Conservation (phyloP, 192 early-diverging fungal species). For the Podila minutissima region DNA sequence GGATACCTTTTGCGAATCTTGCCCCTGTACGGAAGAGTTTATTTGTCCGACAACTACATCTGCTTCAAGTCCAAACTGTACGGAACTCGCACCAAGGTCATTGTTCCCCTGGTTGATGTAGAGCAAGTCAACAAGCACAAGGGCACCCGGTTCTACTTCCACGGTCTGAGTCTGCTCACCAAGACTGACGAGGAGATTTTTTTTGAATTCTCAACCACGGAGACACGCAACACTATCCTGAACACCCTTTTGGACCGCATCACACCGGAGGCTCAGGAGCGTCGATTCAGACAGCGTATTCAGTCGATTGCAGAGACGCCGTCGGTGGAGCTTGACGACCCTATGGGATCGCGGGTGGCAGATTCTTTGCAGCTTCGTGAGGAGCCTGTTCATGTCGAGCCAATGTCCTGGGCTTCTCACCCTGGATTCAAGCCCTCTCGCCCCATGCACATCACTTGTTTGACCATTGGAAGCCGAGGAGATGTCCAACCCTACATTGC, state of each 20-base stretch:
- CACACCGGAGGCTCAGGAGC: slow-evolving; percentile 28
- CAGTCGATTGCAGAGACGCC: slow-evolving; percentile 37
- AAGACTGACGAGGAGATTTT: slow-evolving; percentile 62
- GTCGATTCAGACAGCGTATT: slow-evolving; percentile 13
- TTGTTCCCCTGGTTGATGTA: slow-evolving; percentile 67
- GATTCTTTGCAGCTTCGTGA: slow-evolving; percentile 41
- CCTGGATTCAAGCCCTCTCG: slow-evolving; percentile 46
- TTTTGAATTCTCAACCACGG: slow-evolving; percentile 63
- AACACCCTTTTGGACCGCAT: slow-evolving; percentile 26
- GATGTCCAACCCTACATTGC: slow-evolving; percentile 81
- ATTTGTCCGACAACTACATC: slow-evolving; percentile 68
- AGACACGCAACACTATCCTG: slow-evolving; percentile 38
- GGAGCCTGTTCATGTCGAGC: slow-evolving; percentile 43
- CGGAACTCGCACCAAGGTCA: slow-evolving; percentile 60
- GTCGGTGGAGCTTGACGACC: slow-evolving; percentile 31
- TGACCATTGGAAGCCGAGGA: slow-evolving; percentile 80
- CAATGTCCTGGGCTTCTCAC: slow-evolving; percentile 28
- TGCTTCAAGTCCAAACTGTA: slow-evolving; percentile 70
- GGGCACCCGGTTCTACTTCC: slow-evolving; percentile 53
- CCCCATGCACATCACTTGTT: slow-evolving; percentile 68
- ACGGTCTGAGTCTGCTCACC: slow-evolving; percentile 58
- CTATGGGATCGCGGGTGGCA: slow-evolving; percentile 22
- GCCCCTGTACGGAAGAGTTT: slow-evolving; percentile 68
- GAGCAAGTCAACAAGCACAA: slow-evolving; percentile 53
- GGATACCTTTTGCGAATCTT: slow-evolving; percentile 61